phyloP scores from a whole-genome alignment of 305 asterid genomes.

The Fraxinus velutina region DNA sequence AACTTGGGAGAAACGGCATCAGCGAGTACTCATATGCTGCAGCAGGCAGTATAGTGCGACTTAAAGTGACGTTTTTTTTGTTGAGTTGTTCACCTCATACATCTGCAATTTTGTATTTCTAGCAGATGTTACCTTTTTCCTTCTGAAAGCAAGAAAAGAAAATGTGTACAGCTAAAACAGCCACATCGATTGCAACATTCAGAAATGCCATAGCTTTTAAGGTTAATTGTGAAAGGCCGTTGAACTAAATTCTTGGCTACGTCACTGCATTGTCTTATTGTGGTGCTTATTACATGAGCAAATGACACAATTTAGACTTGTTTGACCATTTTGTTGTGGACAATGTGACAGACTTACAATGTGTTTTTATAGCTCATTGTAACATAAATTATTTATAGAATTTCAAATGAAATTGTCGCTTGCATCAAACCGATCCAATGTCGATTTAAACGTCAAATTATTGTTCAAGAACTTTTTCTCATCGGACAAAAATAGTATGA shows the following conservation, averaged over 20 bases:
- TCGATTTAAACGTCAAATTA: background rate
- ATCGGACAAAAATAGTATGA: background rate
- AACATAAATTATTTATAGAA: background rate
- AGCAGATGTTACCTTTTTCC: background rate
- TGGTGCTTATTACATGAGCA: background rate
- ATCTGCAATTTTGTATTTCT: constrained; percentile 4
- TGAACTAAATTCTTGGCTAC: background rate
- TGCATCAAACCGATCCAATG: background rate
- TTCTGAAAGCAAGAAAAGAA: background rate
- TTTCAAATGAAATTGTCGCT: background rate
- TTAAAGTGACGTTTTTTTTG: background rate
- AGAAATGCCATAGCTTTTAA: background rate
- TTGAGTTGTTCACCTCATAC: background rate
- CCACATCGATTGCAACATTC: background rate
- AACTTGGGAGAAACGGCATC: constrained; percentile 5
- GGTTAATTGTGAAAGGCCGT: background rate
- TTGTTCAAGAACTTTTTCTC: background rate
- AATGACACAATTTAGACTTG: background rate
- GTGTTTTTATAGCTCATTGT: background rate
- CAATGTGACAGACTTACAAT: background rate
- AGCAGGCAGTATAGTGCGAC: background rate
- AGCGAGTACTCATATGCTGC: background rate
- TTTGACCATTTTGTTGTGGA: background rate
- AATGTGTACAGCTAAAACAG: background rate
- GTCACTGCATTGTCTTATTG: background rate